These are phyloP conservation scores for Gossypium thurberi DNA, from an alignment of 345 rosid species.

Conservation along the genomic window DNA sequence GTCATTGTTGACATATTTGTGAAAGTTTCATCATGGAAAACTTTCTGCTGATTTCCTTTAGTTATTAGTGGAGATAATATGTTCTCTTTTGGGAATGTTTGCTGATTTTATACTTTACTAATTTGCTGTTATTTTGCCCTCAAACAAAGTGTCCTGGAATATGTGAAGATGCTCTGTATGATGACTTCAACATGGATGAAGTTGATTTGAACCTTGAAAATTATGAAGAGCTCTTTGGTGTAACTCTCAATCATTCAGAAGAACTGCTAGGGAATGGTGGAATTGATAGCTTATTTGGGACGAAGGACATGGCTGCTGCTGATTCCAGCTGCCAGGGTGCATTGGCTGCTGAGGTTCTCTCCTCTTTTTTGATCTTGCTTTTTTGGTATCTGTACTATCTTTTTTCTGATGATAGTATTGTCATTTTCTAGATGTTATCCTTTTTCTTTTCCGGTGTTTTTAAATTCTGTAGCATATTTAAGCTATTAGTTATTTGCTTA, in stretches of 20 bases:
- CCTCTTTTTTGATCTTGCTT: slow-evolving; percentile 21
- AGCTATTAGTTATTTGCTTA: background rate
- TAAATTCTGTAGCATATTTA: background rate
- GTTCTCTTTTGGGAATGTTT: background rate
- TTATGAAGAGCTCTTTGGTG: slow-evolving; percentile 94
- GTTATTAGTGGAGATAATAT: background rate
- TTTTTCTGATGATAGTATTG: slow-evolving; percentile 3
- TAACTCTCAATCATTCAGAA: slow-evolving; percentile 65
- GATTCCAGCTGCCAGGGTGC: slow-evolving; percentile 58
- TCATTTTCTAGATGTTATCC: background rate
- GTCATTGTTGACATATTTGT: background rate
- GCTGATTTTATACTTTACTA: slow-evolving; percentile 7
- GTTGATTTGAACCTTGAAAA: slow-evolving; percentile 78
- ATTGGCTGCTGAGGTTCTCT: slow-evolving; percentile 55
- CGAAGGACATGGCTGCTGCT: slow-evolving; percentile 47
- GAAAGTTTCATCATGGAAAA: background rate
- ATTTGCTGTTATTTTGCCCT: slow-evolving; percentile 40
- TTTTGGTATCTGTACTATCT: slow-evolving; percentile 10
- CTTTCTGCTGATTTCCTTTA: background rate
- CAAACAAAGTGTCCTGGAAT: slow-evolving; percentile 35
- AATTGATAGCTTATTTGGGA: slow-evolving; percentile 71
- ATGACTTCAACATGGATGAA: slow-evolving; percentile 70
- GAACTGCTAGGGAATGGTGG: slow-evolving; percentile 84
- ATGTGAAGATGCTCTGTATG: slow-evolving; percentile 54
- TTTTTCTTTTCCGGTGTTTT: background rate